A percentile compares a stretch with the other conserved stretches of the same genome.
phyloP scores from a whole-genome alignment of 148 eudicot species.

The Persicaria tinctoria region DNA sequence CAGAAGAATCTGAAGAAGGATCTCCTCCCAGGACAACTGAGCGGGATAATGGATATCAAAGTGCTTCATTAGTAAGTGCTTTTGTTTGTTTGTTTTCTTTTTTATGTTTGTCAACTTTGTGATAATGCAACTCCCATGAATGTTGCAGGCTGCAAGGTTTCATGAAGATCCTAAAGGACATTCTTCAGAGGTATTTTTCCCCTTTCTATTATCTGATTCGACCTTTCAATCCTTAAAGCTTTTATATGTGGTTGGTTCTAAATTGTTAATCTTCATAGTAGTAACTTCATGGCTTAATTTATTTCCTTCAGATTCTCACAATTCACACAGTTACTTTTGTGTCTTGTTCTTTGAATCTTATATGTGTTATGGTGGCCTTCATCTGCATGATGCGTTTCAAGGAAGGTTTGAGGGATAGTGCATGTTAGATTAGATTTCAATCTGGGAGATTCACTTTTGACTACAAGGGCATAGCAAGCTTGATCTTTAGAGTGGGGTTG shows the following conservation, averaged over 20 bases:
- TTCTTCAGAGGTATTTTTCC: constrained; percentile 47
- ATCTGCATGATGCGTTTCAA: background rate
- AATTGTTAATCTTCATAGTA: background rate
- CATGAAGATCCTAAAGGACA: constrained; percentile 38
- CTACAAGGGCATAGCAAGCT: background rate
- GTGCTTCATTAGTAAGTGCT: constrained; percentile 49
- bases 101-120: background rate
- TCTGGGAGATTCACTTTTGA: background rate
- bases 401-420: background rate
- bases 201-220: background rate
- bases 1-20: constrained; percentile 87
- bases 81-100: background rate
- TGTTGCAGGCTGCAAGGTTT: constrained; percentile 42
- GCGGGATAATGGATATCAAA: constrained; percentile 49
- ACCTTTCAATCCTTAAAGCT: background rate
- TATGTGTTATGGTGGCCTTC: background rate
- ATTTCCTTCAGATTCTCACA: background rate
- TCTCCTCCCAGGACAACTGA: constrained; percentile 55
- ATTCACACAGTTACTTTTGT: background rate
- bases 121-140: background rate
- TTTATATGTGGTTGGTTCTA: background rate
- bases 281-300: background rate
- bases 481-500: background rate
- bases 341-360: background rate
- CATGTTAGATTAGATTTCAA: background rate